These are phyloP conservation scores for Botrytis elliptica DNA, from an alignment of 2,329 filamentous ascomycete species.

Conservation along the genomic window DNA sequence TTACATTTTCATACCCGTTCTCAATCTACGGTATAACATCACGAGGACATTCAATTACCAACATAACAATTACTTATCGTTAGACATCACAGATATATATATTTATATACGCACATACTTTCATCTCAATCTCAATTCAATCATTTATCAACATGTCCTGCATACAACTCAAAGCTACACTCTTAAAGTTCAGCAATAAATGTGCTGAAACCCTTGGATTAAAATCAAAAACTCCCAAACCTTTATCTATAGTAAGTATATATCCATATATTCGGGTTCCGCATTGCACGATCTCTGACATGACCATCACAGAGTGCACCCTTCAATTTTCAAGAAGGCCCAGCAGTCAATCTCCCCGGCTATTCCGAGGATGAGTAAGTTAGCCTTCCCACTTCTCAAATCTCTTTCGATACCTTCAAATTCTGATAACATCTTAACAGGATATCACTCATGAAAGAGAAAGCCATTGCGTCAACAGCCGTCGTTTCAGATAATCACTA, in stretches of 20 bases:
- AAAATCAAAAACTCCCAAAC: slow-evolving; percentile 26
- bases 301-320: slow-evolving; percentile 52
- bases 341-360: slow-evolving; percentile 53
- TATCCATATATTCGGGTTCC: not conserved
- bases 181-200: slow-evolving; percentile 24
- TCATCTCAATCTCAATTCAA: not conserved
- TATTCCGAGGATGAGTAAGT: slow-evolving; percentile 60
- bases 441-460: slow-evolving; percentile 38
- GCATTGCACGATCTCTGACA: slow-evolving; percentile 30
- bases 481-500: slow-evolving; percentile 29
- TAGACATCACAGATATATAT: not conserved
- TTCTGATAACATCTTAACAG: slow-evolving; percentile 20
- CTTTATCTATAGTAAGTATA: slow-evolving; percentile 27
- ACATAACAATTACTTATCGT: not conserved
- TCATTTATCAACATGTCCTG: slow-evolving; percentile 24
- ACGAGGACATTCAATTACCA: not conserved
- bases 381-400: not conserved
- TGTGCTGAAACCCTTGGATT: slow-evolving; percentile 26
- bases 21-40: not conserved
- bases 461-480: slow-evolving; percentile 38
- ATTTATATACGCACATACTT: slow-evolving; percentile 16
- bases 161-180: slow-evolving; percentile 21
- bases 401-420: not conserved
- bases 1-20: not conserved
- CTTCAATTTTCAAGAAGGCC: slow-evolving; percentile 55